These are phyloP conservation scores for Daldinia decipiens DNA, from an alignment of 495 filamentous ascomycete genomes.

Conservation along the genomic window DNA sequence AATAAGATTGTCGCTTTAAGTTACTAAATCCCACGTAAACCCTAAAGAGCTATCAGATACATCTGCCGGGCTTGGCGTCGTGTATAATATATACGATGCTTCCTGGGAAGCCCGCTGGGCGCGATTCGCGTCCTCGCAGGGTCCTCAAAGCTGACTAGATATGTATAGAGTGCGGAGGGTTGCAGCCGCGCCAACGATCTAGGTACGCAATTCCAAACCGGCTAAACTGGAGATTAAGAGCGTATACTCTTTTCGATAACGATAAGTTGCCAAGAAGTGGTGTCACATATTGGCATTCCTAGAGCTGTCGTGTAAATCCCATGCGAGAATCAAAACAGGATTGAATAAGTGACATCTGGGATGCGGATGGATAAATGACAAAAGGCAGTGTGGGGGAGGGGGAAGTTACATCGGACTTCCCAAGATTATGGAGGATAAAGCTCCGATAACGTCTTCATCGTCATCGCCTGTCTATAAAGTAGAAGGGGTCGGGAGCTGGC, in stretches of 20 bases:
- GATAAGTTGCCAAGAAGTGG: slow-evolving; percentile 47
- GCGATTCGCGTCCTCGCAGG: slow-evolving; percentile 23
- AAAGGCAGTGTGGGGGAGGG: slow-evolving; percentile 38
- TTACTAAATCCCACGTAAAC: slow-evolving; percentile 28
- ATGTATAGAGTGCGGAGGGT: slow-evolving; percentile 40
- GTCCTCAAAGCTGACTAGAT: slow-evolving; percentile 27
- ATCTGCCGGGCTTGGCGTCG: slow-evolving; percentile 51
- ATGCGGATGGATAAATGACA: slow-evolving; percentile 45
- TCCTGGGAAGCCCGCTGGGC: slow-evolving; percentile 35
- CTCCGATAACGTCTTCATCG: slow-evolving; percentile 35
- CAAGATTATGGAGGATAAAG: slow-evolving; percentile 40
- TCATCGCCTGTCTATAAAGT: slow-evolving; percentile 40
- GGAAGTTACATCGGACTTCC: slow-evolving; percentile 42
- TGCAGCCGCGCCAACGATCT: slow-evolving; percentile 40
- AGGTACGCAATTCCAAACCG: slow-evolving; percentile 30
- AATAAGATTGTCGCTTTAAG: slow-evolving; percentile 19
- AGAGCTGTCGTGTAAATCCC: slow-evolving; percentile 34
- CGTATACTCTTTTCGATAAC: slow-evolving; percentile 41
- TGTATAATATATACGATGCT: slow-evolving; percentile 46
- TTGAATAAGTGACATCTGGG: slow-evolving; percentile 28
- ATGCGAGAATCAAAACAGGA: slow-evolving; percentile 23
- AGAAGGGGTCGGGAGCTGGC: slow-evolving; percentile 16
- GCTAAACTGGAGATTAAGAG: slow-evolving; percentile 42
- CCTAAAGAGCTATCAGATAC: slow-evolving; percentile 29
- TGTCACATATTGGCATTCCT: slow-evolving; percentile 18